Base-by-base conservation (phyloP, 495 filamentous ascomycete species). In the Letharia lupina region DNA sequence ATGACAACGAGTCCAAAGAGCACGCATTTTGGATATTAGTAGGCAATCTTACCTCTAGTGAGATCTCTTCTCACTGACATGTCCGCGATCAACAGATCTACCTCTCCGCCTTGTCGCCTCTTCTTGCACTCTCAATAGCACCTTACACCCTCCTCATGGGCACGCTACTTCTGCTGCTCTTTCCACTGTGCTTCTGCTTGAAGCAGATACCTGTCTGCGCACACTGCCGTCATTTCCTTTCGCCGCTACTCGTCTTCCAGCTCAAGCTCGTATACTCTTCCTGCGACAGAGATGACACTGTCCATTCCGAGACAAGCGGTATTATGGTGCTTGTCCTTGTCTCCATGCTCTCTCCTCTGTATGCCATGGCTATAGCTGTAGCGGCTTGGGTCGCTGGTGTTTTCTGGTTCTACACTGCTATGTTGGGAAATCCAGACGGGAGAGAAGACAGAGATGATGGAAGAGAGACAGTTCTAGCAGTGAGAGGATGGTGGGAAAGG, bases 361-460 rank as follows among this genome's bases (percentile, higher is more conserved):
- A 85, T 28, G 81, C 81, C 59, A 69, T 86, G 1, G 79, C 76
- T 18, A 74, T 86, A 13, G 77, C 84, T 3, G 75, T 86, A 20
- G 78, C 79, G 5, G 78, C 81, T 13, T 89, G 86, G 86, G 81
- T 80, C 0, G 80, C 84, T 0, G 86, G 83, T 2, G 79, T 78
- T 52, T 89, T 87, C 75, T 89, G 86, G 86, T 73, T 84, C 63
- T 86, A 83, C 66, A 78, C 85, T 37, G 80, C 79, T 70, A 78
- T 88, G 13, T 71, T 89, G 48, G 86, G 86, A 2, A 82, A 81
- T 60, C 85, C 84, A 45, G 83, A 85, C 47, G 83, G 83, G n/a
- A 81, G 79, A 41, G 86, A 86, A 68, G 78, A 82, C 50, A 81
- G 80, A 60, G 83, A 87, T 64, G 86, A 87, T 68, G 86, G 86